Evolutionary conservation across 495 filamentous ascomycete species (phyloP), one percentile per base, ranked within the genome.

Genomic region (Penicillium paradoxum): DNA sequence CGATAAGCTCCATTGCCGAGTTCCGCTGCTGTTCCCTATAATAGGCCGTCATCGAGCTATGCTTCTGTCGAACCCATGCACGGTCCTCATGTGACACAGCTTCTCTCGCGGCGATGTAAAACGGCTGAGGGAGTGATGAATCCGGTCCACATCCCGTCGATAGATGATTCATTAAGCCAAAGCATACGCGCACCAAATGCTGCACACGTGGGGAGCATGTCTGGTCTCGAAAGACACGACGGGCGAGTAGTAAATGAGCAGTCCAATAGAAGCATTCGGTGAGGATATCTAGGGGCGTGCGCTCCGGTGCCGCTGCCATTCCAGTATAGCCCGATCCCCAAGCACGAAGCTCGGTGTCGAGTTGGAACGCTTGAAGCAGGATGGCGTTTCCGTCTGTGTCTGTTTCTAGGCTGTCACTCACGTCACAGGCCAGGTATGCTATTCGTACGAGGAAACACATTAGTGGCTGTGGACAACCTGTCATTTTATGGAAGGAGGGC

Each of bases 191-290:
- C 6, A 53, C 39, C 27, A 64, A 36, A 50, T 66, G 58, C 41
- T 66, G 63, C 9, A 66, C 63, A 13, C 63, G 60, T 3, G 41
- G 50, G 11, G 55, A 62, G 18, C 56, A 46, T 1, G 63, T 66
- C 17, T 51, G 47, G 18, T 66, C 58, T 32, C 48, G 53, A 45
- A 66, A 66, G 2, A 66, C 60, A 1, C 63, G 63, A 2, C 61
- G 60, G 4, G 63, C 60, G 15, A 66, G 61, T n/a, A 66, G 36
- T 2, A 66, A 56, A 53, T 66, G 63, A 1, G 63, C 54, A 0
- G 58, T 66, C 63, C 61, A 66, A 38, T 64, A 64, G 30, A 64
- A 66, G 25, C 63, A 66, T n/a, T 64, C 60, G 1, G 58, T 64
- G 1, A 66, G 56, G 27, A 66, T 66, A n/a, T 64, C 63, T 11